Evolutionary conservation across 768 basidiomycete species (phyloP).

Genomic region (Podaxis sp.): DNA sequence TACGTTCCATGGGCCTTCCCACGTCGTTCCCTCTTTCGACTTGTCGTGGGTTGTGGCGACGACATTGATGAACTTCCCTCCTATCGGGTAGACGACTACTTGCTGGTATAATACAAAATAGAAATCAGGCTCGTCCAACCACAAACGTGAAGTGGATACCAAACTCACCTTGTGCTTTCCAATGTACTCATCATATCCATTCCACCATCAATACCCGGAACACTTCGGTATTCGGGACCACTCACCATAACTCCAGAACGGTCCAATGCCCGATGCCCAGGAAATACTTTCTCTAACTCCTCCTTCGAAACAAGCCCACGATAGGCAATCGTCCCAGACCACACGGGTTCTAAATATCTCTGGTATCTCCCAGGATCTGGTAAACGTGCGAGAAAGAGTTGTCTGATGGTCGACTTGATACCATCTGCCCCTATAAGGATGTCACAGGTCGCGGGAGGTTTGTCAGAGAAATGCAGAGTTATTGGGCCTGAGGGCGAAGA

Average conservation of each 20-base stretch:
- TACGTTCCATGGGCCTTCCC: constrained; percentile 19
- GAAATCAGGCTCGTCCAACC: background rate
- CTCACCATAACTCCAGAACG: constrained; percentile 18
- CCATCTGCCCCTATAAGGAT: constrained; percentile 33
- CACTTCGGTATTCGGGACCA: background rate
- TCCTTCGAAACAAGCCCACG: constrained; percentile 31
- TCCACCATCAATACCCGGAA: background rate
- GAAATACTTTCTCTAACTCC: constrained; percentile 21
- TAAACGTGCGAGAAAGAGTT: constrained; percentile 11
- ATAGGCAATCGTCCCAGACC: constrained; percentile 36
- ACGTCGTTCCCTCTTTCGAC: constrained; percentile 15
- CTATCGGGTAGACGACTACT: constrained; percentile 47
- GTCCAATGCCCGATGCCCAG: constrained; percentile 25
- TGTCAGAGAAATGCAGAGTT: constrained; percentile 26
- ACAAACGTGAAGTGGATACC: background rate
- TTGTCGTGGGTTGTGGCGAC: constrained; percentile 34
- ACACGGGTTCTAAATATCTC: constrained; percentile 31
- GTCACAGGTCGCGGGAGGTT: constrained; percentile 29
- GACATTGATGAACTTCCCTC: constrained; percentile 48
- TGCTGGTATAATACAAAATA: constrained; percentile 29
- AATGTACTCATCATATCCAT: constrained; percentile 16
- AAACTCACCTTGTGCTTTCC: constrained; percentile 23
- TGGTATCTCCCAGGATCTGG: constrained; percentile 1
- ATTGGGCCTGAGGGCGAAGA: constrained; percentile 18
- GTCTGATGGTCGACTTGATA: constrained; percentile 23